Conservation (phyloP, 2,329 filamentous ascomycete genomes). For the Colletotrichum costaricense region DNA sequence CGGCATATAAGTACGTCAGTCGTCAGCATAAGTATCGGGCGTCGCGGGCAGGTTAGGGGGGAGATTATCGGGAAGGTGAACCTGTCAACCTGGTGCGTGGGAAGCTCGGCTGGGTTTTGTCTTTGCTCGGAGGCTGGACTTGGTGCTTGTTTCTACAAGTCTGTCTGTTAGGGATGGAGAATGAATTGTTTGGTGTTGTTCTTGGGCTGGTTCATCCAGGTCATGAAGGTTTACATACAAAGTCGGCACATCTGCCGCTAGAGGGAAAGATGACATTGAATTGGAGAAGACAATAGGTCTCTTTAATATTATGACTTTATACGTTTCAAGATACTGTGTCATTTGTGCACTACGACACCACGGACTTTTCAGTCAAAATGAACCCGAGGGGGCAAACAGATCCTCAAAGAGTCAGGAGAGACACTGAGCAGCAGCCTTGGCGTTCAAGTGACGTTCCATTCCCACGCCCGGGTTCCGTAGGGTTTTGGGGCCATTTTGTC, state of each 20-base stretch:
- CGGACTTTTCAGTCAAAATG: background rate
- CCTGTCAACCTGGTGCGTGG: background rate
- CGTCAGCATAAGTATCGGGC: background rate
- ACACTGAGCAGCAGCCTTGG: background rate
- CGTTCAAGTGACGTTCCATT: background rate
- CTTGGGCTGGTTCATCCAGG: too few relatives aligned
- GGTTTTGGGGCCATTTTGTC: background rate
- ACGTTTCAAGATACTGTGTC: too few relatives aligned
- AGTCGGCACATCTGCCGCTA: too few relatives aligned
- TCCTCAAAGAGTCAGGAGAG: background rate
- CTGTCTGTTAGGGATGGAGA: too few relatives aligned
- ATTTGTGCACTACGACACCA: background rate
- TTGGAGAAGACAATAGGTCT: too few relatives aligned
- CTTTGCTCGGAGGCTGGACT: too few relatives aligned
- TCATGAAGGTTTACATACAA: too few relatives aligned
- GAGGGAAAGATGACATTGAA: too few relatives aligned
- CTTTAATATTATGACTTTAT: too few relatives aligned
- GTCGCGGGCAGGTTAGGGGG: background rate
- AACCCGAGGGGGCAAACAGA: background rate
- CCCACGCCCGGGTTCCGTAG: background rate
- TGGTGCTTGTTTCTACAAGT: too few relatives aligned
- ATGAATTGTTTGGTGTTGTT: too few relatives aligned
- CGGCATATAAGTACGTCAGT: background rate
- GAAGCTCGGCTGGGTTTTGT: background rate
- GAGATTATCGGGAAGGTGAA: background rate